Base-by-base conservation (phyloP, 805 yeast species). In the Candida succiphila region DNA sequence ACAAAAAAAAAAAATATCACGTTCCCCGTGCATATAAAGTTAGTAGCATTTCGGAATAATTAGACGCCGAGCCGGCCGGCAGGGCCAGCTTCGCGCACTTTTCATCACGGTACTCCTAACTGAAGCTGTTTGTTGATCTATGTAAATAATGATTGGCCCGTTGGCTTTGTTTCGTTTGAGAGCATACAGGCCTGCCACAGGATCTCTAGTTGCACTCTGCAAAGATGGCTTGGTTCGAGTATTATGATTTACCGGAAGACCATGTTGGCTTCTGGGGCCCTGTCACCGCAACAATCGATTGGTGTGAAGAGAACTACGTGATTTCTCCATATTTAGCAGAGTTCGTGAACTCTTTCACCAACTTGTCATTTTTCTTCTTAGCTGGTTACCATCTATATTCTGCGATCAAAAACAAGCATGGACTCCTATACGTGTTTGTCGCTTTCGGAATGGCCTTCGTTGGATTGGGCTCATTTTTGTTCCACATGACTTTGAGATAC, bases 221-320 rank as follows among this genome's bases (percentile, higher is more conserved):
- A n/a, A n/a, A n/a, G 3, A 32, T 32, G 34, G 30, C 25, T 19
- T 10, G 25, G 49, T 26, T 25, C 4, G 13, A 26, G n/a, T 32
- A 32, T 22, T 25, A 17, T n/a, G 27, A 27, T 5, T 32, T 31
- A 18, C 36, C 40, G 15, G 24, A n/a, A 10, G 36, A 34, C 17
- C 19, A 37, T 29, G 34, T 40, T 6, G 87, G 85, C 1, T 76
- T 56, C 52, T 85, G 95, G 95, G 92, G 92, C 1, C 60, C 64
- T 5, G 82, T 83, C 3, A 87, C 97, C 0, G 73, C 95, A 25
- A 88, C 97, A n/a, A 92, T 92, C 25, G 98, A 89, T 51, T 89
- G 97, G 97, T 89, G 98, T 59, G 98, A 89, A 51, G 97, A 92
- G 56, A 89, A 89, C 61, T 89, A 89, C 52, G 89, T 87, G 9